Percentiles rank a stretch among this genome's conserved stretches.
phyloP scores from a whole-genome alignment of 225 moss, liverwort and hornwort genomes.

The Bryum argenteum region DNA sequence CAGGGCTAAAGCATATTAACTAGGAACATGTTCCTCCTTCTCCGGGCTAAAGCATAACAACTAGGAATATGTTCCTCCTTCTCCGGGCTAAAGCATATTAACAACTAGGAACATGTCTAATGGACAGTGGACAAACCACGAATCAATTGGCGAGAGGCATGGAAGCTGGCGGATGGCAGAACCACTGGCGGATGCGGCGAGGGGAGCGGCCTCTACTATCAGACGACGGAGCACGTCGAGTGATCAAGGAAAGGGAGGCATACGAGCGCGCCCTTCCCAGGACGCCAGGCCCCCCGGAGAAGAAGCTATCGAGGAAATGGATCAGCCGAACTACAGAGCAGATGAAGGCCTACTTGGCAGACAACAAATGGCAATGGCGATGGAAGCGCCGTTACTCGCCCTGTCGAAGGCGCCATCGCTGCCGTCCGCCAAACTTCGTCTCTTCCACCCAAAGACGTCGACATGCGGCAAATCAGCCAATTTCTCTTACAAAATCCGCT shows the following conservation, averaged over 20 bases:
- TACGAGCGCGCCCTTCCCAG: too few relatives aligned
- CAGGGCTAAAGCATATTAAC: too few relatives aligned
- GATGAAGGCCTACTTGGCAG: conserved; percentile 79
- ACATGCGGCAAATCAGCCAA: conserved; percentile 64
- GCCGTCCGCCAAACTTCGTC: conserved; percentile 51
- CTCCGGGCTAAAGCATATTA: too few relatives aligned
- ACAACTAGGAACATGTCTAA: too few relatives aligned
- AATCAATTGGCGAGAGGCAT: too few relatives aligned
- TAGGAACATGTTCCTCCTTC: too few relatives aligned
- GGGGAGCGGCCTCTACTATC: conserved; percentile 88
- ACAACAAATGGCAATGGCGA: conserved; percentile 91
- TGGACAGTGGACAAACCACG: too few relatives aligned
- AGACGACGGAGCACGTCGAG: conserved; percentile 86
- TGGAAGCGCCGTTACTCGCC: conserved; percentile 64
- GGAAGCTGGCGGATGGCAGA: conserved; percentile 53
- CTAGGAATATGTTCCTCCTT: too few relatives aligned
- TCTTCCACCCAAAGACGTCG: conserved; percentile 41
- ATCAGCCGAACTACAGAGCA: conserved; percentile 80
- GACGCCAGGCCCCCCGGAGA: conserved; percentile 51
- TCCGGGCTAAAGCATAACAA: too few relatives aligned
- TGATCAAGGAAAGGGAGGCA: too few relatives aligned
- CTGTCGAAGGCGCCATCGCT: conserved; percentile 54
- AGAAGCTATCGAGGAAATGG: conserved; percentile 67
- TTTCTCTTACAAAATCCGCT: too few relatives aligned
- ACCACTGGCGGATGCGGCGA: conserved; percentile 63